Base-by-base conservation (phyloP, 1,284 basidiomycete species). In the Austropuccinia psidii region DNA sequence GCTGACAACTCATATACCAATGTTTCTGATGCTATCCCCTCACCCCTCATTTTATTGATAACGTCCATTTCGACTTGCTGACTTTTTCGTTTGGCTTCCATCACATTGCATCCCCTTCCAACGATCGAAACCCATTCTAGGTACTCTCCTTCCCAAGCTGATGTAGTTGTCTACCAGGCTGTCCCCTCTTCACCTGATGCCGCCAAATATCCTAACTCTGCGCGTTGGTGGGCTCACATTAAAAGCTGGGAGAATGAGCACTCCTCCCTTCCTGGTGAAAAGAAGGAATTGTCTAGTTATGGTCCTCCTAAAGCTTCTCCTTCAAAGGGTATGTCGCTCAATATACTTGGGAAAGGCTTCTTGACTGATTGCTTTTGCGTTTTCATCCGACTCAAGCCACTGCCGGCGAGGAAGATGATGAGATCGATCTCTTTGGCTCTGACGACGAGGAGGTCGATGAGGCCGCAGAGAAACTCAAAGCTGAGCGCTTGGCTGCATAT, bases 191-290 rank as follows among this genome's bases (percentile, higher is more conserved):
- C 85, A 43, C 90, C 90, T 74, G 84, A 86, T 77, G 86, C 89
- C 60, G 80, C 87, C 68, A 83, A 85, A 75, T 86, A 86, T 84
- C 90, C 92, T 75, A 86, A 93, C 83, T 86, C 88, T 75, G 86
- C 89, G 58, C 87, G 96, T 81, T 99, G 95, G 95, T 96, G 92
- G 86, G 87, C 84, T 76, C 94, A 97, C 84, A 94, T 96, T 83
- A 85, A 88, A 78, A 93, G 94, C 24, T 96, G 90, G 83, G 83
- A 85, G 74, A 82, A 87, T 70, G 92, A 96, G 83, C 88, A 89
- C 83, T 84, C 82, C 74, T 84, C 87, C 77, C 87, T 96, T 76
- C 85, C 93, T 67, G 90, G 92, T 76, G 90, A 91, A 77, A 87
- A 90, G 81, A 85, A 86, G 54, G 89, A 91, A 82, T 80, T 87